These are phyloP conservation scores for Auriscalpium vulgare DNA, from an alignment of 768 basidiomycete species.

Conservation along the genomic window DNA sequence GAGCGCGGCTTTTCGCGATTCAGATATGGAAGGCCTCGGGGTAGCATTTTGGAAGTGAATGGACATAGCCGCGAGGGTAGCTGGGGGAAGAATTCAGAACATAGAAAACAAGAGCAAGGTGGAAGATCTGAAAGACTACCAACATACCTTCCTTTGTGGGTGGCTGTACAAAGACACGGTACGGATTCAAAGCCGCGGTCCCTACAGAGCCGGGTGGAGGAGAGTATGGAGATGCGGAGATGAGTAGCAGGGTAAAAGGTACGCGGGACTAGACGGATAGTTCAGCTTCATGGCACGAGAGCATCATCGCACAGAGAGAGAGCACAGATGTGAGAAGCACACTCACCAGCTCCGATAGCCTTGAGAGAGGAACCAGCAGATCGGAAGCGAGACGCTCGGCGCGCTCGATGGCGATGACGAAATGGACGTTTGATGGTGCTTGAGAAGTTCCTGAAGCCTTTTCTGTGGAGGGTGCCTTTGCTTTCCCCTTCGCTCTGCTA, in stretches of 20 bases:
- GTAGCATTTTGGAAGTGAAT: slow-evolving; percentile 19
- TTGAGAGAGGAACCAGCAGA: slow-evolving; percentile 59
- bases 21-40: no score
- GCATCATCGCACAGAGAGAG: no score
- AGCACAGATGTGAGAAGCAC: slow-evolving; percentile 10
- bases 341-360: slow-evolving; percentile 63
- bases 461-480: slow-evolving; percentile 17
- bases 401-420: slow-evolving; percentile 60
- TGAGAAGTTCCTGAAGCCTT: not conserved
- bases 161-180: slow-evolving; percentile 48
- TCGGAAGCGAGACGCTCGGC: slow-evolving; percentile 64
- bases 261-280: no score
- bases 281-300: no score
- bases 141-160: slow-evolving; percentile 49
- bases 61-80: slow-evolving; percentile 19
- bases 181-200: slow-evolving; percentile 67
- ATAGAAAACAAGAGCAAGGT: not conserved
- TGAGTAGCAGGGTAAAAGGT: slow-evolving; percentile 22
- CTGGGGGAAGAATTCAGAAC: not conserved
- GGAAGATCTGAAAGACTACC: not conserved
- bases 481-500: slow-evolving; percentile 25
- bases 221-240: slow-evolving; percentile 50
- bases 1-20: no score
- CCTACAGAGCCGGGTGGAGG: slow-evolving; percentile 63
- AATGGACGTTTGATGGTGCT: slow-evolving; percentile 25